Conservation (phyloP, 139 green algal species). For the Tetradesmus obliquus region DNA sequence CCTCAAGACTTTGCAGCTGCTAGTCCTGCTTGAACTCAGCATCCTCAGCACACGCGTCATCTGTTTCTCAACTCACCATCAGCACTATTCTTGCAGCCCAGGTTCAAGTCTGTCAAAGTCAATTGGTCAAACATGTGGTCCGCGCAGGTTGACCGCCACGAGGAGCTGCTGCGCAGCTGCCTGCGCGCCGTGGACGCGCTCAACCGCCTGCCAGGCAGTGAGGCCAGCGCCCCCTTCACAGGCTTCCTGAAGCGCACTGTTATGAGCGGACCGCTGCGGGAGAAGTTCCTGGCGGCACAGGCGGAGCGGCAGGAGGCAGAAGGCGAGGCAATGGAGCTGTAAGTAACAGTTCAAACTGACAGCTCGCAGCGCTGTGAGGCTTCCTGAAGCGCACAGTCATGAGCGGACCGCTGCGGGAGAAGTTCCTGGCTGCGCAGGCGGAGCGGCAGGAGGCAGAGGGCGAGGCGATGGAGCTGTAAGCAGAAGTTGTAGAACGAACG, state of each 20-base stretch:
- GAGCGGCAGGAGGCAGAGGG: slow-evolving; percentile 53
- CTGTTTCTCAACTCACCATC: too few relatives aligned
- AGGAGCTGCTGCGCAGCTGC: slow-evolving; percentile 95
- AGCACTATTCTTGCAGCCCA: too few relatives aligned
- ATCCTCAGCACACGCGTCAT: too few relatives aligned
- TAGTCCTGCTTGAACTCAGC: too few relatives aligned
- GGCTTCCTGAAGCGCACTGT: slow-evolving; percentile 48
- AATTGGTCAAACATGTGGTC: too few relatives aligned
- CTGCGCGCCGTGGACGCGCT: slow-evolving; percentile 88
- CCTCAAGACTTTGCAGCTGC: background rate
- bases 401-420: slow-evolving; percentile 17
- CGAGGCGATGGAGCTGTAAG: background rate
- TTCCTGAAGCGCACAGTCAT: slow-evolving; percentile 19
- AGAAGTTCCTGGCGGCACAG: slow-evolving; percentile 47
- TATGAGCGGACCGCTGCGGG: slow-evolving; percentile 33
- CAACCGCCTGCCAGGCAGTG: slow-evolving; percentile 66
- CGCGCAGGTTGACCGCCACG: slow-evolving; percentile 90
- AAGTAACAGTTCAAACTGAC: background rate
- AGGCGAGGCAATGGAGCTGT: slow-evolving; percentile 23
- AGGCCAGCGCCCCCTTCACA: slow-evolving; percentile 61
- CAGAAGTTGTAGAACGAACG: too few relatives aligned
- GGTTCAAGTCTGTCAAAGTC: too few relatives aligned
- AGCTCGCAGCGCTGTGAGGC: background rate
- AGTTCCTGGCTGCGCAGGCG: slow-evolving; percentile 41
- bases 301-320: slow-evolving; percentile 58